Conservation (phyloP, 2,329 filamentous ascomycete species). For the Sarocladium brachiariae region DNA sequence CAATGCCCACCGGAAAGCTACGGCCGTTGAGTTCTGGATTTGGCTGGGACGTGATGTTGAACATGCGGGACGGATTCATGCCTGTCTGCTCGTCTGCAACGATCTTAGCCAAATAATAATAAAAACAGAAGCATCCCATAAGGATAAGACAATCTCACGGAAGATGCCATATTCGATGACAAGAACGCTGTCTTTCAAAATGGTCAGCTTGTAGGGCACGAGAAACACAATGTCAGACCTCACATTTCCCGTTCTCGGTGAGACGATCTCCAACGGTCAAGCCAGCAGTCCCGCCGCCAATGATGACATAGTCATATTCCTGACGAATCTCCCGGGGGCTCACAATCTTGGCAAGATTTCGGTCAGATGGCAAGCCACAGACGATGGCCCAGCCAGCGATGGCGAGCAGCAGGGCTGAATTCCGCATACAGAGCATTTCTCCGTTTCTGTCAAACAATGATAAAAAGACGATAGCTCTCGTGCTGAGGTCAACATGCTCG, state of each 20-base stretch:
- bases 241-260: conserved; percentile 19
- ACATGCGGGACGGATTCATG: conserved; percentile 19
- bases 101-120: not conserved
- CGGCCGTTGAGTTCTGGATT: conserved; percentile 21
- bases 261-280: conserved; percentile 24
- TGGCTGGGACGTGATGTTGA: conserved; percentile 23
- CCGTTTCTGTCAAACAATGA: not conserved
- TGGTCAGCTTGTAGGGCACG: no score
- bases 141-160: not conserved
- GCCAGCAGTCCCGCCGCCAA: conserved; percentile 25
- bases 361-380: not conserved
- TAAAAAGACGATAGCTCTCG: not conserved
- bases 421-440: not conserved
- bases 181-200: conserved; percentile 1
- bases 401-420: not conserved
- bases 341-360: not conserved
- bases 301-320: conserved; percentile 21
- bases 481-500: no score
- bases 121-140: not conserved
- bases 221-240: not conserved
- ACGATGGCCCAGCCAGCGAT: not conserved
- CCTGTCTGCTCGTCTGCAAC: conserved; percentile 14
- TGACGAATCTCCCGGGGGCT: conserved; percentile 5
- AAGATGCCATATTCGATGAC: conserved; percentile 9
- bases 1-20: conserved; percentile 20